phyloP scores from a whole-genome alignment of 805 yeast genomes.

The Candida patagonica region DNA sequence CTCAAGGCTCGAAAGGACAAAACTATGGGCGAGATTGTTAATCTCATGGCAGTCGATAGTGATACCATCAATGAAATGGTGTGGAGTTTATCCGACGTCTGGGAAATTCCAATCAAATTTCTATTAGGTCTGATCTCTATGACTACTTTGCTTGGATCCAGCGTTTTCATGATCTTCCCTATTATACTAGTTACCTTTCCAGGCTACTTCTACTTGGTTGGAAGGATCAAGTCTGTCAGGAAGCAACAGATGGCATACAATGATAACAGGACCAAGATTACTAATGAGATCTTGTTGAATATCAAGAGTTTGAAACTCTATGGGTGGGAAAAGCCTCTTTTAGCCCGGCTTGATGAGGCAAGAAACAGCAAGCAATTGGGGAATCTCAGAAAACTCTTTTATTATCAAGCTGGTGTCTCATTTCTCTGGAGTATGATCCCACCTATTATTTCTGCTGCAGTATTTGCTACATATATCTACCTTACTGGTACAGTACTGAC shows the following conservation, averaged over 20 bases:
- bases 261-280: slow-evolving; percentile 83
- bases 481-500: slow-evolving; percentile 58
- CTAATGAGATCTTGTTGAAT: slow-evolving; percentile 77
- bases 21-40: slow-evolving; percentile 88
- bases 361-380: slow-evolving; percentile 81
- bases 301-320: slow-evolving; percentile 87
- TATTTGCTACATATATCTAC: slow-evolving; percentile 73
- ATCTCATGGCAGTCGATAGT: slow-evolving; percentile 88
- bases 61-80: slow-evolving; percentile 79
- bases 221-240: slow-evolving; percentile 62
- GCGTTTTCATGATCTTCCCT: slow-evolving; percentile 91
- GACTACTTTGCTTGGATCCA: slow-evolving; percentile 63
- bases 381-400: slow-evolving; percentile 66
- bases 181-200: slow-evolving; percentile 75
- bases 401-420: slow-evolving; percentile 56
- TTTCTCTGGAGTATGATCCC: slow-evolving; percentile 86
- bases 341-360: slow-evolving; percentile 60
- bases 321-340: slow-evolving; percentile 91
- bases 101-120: slow-evolving; percentile 94
- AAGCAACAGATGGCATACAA: slow-evolving; percentile 77
- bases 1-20: slow-evolving; percentile 53
- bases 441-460: slow-evolving; percentile 76
- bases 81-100: slow-evolving; percentile 66
- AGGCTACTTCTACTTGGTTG: slow-evolving; percentile 59
- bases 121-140: slow-evolving; percentile 63